A percentile compares a stretch with the other conserved stretches of the same genome.
phyloP scores from a whole-genome alignment of 108 stramenopile species.

The Conticribra guillardii region DNA sequence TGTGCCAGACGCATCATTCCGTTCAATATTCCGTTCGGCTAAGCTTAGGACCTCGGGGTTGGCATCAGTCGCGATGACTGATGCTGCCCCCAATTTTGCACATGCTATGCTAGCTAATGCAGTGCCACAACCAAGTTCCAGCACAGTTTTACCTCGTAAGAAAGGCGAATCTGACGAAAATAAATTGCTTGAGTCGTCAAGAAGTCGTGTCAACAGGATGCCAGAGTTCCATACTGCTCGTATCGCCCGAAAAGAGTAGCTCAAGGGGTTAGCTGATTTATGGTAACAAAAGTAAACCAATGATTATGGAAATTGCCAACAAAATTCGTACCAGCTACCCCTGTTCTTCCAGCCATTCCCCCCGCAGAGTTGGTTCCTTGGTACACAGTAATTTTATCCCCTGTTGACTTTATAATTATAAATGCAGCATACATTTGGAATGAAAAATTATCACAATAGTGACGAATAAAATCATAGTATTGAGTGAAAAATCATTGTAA shows the following conservation, averaged over 20 bases:
- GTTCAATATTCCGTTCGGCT: slow-evolving; percentile 54
- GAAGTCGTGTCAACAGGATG: slow-evolving; percentile 64
- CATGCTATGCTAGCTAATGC: slow-evolving; percentile 55
- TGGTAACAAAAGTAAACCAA: neutral
- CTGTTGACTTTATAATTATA: slow-evolving; percentile 19
- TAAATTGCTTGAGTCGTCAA: slow-evolving; percentile 46
- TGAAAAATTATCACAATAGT: neutral
- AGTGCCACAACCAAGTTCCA: slow-evolving; percentile 69
- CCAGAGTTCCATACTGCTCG: slow-evolving; percentile 79
- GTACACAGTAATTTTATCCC: slow-evolving; percentile 27
- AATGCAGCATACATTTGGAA: neutral
- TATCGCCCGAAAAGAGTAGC: no score
- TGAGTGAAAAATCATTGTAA: no score
- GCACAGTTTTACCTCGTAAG: slow-evolving; percentile 39
- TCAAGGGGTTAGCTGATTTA: slow-evolving; percentile 14
- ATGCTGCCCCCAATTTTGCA: slow-evolving; percentile 49
- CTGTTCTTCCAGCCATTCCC: slow-evolving; percentile 29
- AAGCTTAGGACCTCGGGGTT: slow-evolving; percentile 60
- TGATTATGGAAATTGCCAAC: neutral
- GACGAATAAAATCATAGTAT: neutral
- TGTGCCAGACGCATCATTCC: slow-evolving; percentile 27
- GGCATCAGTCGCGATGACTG: slow-evolving; percentile 63
- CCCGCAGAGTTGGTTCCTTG: slow-evolving; percentile 35
- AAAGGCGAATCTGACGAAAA: slow-evolving; percentile 11
- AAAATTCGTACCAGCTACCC: slow-evolving; percentile 15